Evolutionary conservation across 2,329 filamentous ascomycete genomes (phyloP), one percentile per base, ranked within the genome.

Genomic region (Hortaea werneckii): DNA sequence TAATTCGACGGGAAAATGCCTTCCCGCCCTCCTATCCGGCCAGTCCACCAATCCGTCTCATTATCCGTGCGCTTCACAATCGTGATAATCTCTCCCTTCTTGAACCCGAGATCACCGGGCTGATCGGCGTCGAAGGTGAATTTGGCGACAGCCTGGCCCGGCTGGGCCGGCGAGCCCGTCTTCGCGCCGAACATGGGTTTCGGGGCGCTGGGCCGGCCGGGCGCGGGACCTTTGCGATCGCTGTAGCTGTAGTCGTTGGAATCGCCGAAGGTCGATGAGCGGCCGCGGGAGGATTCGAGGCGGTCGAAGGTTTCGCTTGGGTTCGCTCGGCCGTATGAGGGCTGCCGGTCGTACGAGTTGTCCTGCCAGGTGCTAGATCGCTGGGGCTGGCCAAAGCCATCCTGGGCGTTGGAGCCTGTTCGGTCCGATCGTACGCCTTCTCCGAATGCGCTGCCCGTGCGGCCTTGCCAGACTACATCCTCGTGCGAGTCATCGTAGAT

Each of bases 21-120:
- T 45, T 89, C 85, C 56, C 81, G 78, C 54, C 80, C 77, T 29
- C 89, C 89, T 59, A 95, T 82, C 67, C 84, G 83, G 27, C 92
- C 92, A 12, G 90, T 96, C 92, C 90, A 96, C 90, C 90, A 96
- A 65, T 96, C 90, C 47, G 88, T 89, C 48, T 87, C 85, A 57
- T 85, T 95, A 4, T 96, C 87, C 5, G 90, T 96, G 67, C 85
- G 85, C 73, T 98, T 95, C 47, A 94, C 65, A 47, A 98, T 88
- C 1, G 88, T 95, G 54, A 98, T 95, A 46, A 96, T 67, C 29
- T 98, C 92, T 13, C 92, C 92, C 74, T 98, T 98, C 72, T 94
- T 95, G 69, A 98, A 98, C 0, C 83, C 87, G 46, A 96, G 65
- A 64, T 98, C 90, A 4, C 90, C 90, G 0, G 87, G 81, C 65